Evolutionary conservation across 2,329 filamentous ascomycete genomes (phyloP), one percentile per base, ranked within the genome.

Genomic region (Exophiala alcalophila): DNA sequence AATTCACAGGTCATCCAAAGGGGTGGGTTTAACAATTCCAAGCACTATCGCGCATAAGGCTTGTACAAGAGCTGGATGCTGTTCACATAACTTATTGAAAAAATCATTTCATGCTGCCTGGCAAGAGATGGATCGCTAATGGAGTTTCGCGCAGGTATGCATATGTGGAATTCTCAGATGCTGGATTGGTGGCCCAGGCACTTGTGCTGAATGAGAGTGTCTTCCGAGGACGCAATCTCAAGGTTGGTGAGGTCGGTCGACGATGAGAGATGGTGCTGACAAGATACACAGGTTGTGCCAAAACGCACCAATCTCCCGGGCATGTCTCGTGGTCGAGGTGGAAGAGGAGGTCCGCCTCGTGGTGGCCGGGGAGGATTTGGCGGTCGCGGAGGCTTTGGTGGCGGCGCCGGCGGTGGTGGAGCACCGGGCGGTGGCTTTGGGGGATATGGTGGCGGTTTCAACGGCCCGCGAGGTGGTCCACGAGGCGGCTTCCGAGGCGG

Each of bases 1-100:
- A 98, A 73, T 97, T 96, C 63, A 95, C 90, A 8, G 92, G 92
- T 53, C 90, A 97, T 73, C 92, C 92, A n/a, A 98, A 98, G 75
- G 92, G 92, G 90, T 95, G 73, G 67, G 83, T 78, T 48, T 49
- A 46, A 45, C 47, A 47, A n/a, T 42, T 46, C 40, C 47, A 45
- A 47, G 43, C 40, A 40, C 43, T 46, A 28, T 39, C 33, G 16
- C 43, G 39, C 41, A 46, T 40, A 44, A 42, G 49, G 42, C 47
- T 55, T 52, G 47, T 52, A 49, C 33, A 56, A 54, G 53, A 56
- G 53, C 51, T 51, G 50, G 47, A 49, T 44, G 42, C 44, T 44
- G 19, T 40, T 40, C 26, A 43, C n/a, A 40, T 52, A 57, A 57
- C 53, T 59, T 55, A 27, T 38, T 32, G 26, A 48, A 41, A 38